Conservation (phyloP, 257 asterid genomes). For the Ilex aquifolium region DNA sequence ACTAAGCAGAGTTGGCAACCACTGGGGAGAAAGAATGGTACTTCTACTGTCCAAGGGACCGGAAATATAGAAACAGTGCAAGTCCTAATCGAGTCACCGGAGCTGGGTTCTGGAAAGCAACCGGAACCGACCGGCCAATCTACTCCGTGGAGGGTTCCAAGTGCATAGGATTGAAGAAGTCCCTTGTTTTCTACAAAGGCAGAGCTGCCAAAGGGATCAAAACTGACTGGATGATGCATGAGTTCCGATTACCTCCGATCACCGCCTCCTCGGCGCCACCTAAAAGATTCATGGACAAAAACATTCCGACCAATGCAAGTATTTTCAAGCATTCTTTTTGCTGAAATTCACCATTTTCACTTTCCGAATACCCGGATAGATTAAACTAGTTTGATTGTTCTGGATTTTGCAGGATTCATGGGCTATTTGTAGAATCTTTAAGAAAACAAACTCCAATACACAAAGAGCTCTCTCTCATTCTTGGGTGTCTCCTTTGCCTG, state of each 20-base stretch:
- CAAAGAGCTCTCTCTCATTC: conserved; percentile 70
- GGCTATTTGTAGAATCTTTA: conserved; percentile 96
- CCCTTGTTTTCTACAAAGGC: conserved; percentile 84
- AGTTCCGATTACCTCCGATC: conserved; percentile 66
- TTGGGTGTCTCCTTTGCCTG: conserved; percentile 46
- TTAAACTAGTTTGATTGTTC: too few relatives aligned
- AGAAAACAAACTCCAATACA: conserved; percentile 65
- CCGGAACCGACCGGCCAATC: conserved; percentile 88
- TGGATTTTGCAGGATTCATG: conserved; percentile 62
- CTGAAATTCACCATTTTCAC: too few relatives aligned
- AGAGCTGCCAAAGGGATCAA: conserved; percentile 84
- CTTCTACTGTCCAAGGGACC: conserved; percentile 82
- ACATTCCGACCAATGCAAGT: conserved; percentile 65
- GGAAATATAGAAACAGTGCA: conserved; percentile 78
- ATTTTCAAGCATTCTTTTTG: too few relatives aligned
- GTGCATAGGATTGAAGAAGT: conserved; percentile 85
- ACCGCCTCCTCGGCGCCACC: conserved; percentile 27
- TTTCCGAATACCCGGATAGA: too few relatives aligned
- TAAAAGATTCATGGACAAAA: conserved; percentile 38
- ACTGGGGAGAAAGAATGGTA: conserved; percentile 93
- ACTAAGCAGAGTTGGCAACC: conserved; percentile 52
- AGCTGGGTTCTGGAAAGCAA: conserved; percentile 95
- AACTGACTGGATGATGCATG: conserved; percentile 99
- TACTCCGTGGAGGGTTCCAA: conserved; percentile 52
- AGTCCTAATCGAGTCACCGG: conserved; percentile 89